Base-by-base conservation (phyloP, 164 flowering plant genomes). In the Vitis rotundifolia region DNA sequence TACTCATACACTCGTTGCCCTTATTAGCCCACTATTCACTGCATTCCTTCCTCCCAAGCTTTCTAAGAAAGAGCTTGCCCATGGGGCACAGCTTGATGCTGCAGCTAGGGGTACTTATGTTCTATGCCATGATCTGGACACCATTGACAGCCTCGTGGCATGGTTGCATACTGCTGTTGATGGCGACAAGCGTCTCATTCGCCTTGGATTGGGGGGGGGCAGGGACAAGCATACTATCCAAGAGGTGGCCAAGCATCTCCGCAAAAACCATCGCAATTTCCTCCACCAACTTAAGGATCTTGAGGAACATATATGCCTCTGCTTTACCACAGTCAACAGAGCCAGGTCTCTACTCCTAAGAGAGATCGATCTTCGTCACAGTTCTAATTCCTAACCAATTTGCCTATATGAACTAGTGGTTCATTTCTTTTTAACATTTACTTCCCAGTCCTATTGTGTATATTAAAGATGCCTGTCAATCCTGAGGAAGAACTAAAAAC, bases 131-230 rank as follows among this genome's bases (percentile, higher is more conserved):
- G 83, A 89, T 16, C 82, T 94, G 5, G 84, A 76, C 65, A 94
- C 97, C 14, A 84, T 94, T n/a, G 89, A 84, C 56, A 78, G 93
- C 11, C 88, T 94, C 14, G 97, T 87, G 16, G 76, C 76, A n/a
- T 76, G 82, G 8, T 68, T 93, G 74, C 71, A 82, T 49, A 61
- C 67, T 8, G 84, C 79, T 0, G 76, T 91, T 0, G 93, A 91
- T 73, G 75, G 77, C n/a, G 92, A 93, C 69, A 90, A 77, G 82
- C 59, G 29, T 31, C 79, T 88, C 12, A 68, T 91, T 59, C 81
- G 79, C 16, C 65, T 83, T 22, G 93, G 88, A 51, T n/a, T 89
- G 79, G 89, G 79, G 73, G 78, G 89, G 59, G 93, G 91, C n/a
- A 73, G 68, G 51, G 94, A 91, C 51, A 77, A 59, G 73, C 74